phyloP scores from a whole-genome alignment of 768 basidiomycete genomes.

The Gloeophyllum trabeum region DNA sequence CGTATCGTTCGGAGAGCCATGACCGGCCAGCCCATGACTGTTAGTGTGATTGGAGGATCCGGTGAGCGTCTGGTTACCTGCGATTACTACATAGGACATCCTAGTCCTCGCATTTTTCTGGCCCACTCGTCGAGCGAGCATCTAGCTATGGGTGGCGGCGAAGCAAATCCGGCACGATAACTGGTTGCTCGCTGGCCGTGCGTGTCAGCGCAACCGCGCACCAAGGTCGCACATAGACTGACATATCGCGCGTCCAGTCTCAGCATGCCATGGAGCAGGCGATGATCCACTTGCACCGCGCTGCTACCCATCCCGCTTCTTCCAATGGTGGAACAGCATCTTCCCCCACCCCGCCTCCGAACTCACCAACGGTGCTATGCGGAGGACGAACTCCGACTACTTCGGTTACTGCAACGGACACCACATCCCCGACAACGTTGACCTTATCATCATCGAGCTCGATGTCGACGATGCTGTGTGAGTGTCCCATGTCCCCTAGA shows the following conservation, averaged over 20 bases:
- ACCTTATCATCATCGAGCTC: constrained; percentile 92
- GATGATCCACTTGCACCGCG: constrained; percentile 74
- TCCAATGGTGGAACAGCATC: constrained; percentile 95
- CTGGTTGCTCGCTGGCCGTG: no score
- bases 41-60: constrained; percentile 84
- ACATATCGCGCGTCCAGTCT: constrained; percentile 40
- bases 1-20: constrained; percentile 76
- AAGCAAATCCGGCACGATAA: no score
- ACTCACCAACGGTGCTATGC: constrained; percentile 94
- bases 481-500: constrained; percentile 20
- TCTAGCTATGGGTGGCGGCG: no score
- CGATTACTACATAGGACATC: no score
- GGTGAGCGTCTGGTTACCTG: no score
- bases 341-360: constrained; percentile 98
- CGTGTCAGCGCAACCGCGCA: no score
- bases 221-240: no score
- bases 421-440: constrained; percentile 88
- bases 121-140: no score
- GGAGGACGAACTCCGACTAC: constrained; percentile 85
- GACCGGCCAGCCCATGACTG: constrained; percentile 77
- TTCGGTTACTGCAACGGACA: constrained; percentile 91
- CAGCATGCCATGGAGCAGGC: constrained; percentile 88
- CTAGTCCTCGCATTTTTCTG: no score
- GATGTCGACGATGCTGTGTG: constrained; percentile 85
- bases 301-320: constrained; percentile 93